Base-by-base conservation (phyloP, 2,329 filamentous ascomycete genomes). In the Ascochyta koolunga region DNA sequence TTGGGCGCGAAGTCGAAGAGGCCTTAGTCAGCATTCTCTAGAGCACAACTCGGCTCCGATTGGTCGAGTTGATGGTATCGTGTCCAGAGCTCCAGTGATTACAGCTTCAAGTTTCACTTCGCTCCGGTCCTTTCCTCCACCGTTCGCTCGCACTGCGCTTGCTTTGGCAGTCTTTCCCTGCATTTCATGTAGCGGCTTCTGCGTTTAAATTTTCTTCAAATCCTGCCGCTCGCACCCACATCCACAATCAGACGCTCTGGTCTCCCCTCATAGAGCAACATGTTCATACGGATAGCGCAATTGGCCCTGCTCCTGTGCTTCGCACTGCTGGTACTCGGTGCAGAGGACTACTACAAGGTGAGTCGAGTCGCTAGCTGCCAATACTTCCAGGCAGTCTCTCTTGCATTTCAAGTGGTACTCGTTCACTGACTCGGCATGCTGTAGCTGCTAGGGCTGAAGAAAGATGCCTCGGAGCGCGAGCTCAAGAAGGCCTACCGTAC, bases 401-500 rank as follows among this genome's bases (percentile, higher is more conserved):
- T 18, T 45, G 35, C 42, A 18, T 27, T 33, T 15, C 5, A 36
- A 39, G 22, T 41, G 39, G 27, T 19, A 24, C 22, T 16, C 24
- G 16, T 22, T 41, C 33, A 50, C 64, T 72, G 35, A 72, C 58
- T 27, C 25, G 7, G 8, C 15, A 25, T 32, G 24, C 10, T 79
- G 59, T 79, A 96, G 86, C 78, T 96, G 54, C 85, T 99, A 22
- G 91, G 89, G 49, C 78, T 99, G 60, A 84, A 88, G 69, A 91
- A 86, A 69, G 82, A 88, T 56, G 93, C 93, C 15, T 88, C 86
- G 40, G 92, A 96, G 48, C 87, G 88, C 69, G 89, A 98, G 68
- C 89, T 99, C 73, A 99, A 99, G 77, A 89, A 90, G 39, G 93
- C 95, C 19, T 99, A 99, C 77, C 86, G 93, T 56, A 88, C 86